Evolutionary conservation across 2,329 filamentous ascomycete genomes (phyloP), one percentile per base, ranked within the genome.

Genomic region (Exophiala sp.): DNA sequence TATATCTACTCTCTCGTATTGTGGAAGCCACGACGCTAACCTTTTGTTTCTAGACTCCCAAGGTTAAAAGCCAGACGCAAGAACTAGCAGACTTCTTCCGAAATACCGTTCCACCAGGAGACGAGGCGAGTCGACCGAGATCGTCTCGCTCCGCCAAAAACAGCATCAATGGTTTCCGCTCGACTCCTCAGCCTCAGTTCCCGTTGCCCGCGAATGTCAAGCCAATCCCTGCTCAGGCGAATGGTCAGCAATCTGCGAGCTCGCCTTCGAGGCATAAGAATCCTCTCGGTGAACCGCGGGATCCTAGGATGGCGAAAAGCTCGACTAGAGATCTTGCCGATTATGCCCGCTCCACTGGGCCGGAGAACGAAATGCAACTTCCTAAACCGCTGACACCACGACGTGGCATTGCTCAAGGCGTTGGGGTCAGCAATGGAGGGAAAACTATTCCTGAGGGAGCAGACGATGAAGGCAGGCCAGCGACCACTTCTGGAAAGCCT

Each of bases 321-420:
- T 85, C 90, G 55, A 80, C 85, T 7, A 76, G 82, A 39, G 90
- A 95, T 61, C 88, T 96, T 69, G 86, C 88, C 18, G 85, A 94
- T 52, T 96, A 32, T 65, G 88, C 95, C 62, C 84, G 88, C 52
- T 86, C 85, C 1, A 95, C 88, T 23, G 88, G 88, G 1, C 86
- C 91, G 13, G 64, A 75, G n/a, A 73, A 73, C 37, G 69, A 65
- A 42, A 58, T 42, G 46, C 60, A 53, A 46, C 55, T 55, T 29
- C 59, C 59, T 2, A 48, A 55, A 23, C 18, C 53, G 23, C 53
- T 60, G 29, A 54, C n/a, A 14, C 32, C 40, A 55, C 57, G 46
- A 22, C 55, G 55, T 34, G 45, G 32, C 21, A 53, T 35, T 41
- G 48, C 48, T 34, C 55, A 59, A 18, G 46, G 22, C n/a, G 19